phyloP scores from a whole-genome alignment of 352 stramenopile genomes.

The Phytopythium ostracodes region DNA sequence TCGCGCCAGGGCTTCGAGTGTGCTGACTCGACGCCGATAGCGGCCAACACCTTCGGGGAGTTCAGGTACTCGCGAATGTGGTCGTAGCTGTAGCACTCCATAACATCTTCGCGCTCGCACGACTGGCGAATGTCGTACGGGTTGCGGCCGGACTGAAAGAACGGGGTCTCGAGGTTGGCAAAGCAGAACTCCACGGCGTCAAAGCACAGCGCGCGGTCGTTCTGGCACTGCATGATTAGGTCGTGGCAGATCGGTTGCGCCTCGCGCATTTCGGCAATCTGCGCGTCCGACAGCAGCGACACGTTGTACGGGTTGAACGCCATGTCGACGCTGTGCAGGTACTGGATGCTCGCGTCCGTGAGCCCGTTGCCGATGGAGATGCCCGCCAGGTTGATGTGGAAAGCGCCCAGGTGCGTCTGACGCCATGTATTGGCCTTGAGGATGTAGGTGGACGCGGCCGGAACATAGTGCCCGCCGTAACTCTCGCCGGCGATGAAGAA shows the following conservation, averaged over 20 bases:
- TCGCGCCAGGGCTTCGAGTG: slow-evolving; percentile 78
- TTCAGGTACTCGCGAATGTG: slow-evolving; percentile 78
- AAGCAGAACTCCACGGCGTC: slow-evolving; percentile 60
- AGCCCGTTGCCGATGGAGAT: slow-evolving; percentile 75
- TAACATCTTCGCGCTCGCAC: slow-evolving; percentile 46
- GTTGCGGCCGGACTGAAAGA: slow-evolving; percentile 48
- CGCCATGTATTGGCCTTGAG: slow-evolving; percentile 34
- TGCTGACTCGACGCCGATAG: slow-evolving; percentile 38
- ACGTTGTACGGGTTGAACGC: slow-evolving; percentile 70
- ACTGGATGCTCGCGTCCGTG: slow-evolving; percentile 63
- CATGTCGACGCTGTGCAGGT: slow-evolving; percentile 67
- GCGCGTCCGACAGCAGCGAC: slow-evolving; percentile 36
- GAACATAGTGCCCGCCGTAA: slow-evolving; percentile 68
- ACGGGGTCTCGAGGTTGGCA: slow-evolving; percentile 44
- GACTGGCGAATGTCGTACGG: slow-evolving; percentile 67
- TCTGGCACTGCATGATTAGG: slow-evolving; percentile 50
- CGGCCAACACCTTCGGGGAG: slow-evolving; percentile 21
- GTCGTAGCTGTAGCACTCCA: slow-evolving; percentile 67
- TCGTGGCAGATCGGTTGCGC: slow-evolving; percentile 52
- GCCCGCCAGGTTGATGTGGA: slow-evolving; percentile 44
- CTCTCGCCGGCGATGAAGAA: slow-evolving; percentile 70
- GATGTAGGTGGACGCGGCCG: slow-evolving; percentile 49
- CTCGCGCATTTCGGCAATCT: slow-evolving; percentile 45
- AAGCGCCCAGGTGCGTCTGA: slow-evolving; percentile 13
- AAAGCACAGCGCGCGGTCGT: slow-evolving; percentile 29